A percentile compares a stretch with the other conserved stretches of the same genome.
These are phyloP conservation scores for Sarcodon aspratus DNA, from an alignment of 768 basidiomycete genomes.

Conservation along the genomic window DNA sequence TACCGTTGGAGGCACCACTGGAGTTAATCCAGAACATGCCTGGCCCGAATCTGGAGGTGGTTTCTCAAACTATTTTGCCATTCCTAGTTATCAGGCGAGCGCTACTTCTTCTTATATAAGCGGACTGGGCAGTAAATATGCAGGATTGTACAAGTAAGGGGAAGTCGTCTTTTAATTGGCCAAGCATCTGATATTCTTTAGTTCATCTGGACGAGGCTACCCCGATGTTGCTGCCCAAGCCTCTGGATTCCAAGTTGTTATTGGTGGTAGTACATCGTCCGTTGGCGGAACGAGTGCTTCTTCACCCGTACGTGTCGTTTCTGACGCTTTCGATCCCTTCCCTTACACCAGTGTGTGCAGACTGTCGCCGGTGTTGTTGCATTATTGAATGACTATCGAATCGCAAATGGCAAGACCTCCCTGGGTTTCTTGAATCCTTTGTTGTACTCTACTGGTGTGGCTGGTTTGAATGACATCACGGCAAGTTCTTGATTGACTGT, in stretches of 20 bases:
- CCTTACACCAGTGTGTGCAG: not conserved
- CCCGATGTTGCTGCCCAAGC: conserved; percentile 35
- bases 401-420: conserved; percentile 12
- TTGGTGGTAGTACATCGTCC: conserved; percentile 28
- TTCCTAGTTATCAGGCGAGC: conserved; percentile 17
- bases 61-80: conserved; percentile 36
- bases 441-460: conserved; percentile 10
- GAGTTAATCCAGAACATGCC: conserved; percentile 48
- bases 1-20: conserved; percentile 46
- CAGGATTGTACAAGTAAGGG: conserved; percentile 42
- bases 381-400: conserved; percentile 17
- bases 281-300: conserved; percentile 34
- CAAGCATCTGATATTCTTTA: conserved; percentile 2
- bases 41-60: conserved; percentile 59
- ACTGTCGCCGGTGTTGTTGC: conserved; percentile 15
- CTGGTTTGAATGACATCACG: conserved; percentile 15
- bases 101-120: conserved; percentile 19
- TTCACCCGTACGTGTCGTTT: conserved; percentile 14
- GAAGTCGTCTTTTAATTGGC: not conserved
- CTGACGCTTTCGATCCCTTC: not conserved
- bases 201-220: conserved; percentile 18
- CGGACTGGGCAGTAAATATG: conserved; percentile 32
- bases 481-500: conserved; percentile 6
- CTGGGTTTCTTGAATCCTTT: conserved; percentile 20
- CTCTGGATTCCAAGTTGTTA: conserved; percentile 44